Conservation (phyloP, 2,329 filamentous ascomycete species). For the Niveomyces coronatus region DNA sequence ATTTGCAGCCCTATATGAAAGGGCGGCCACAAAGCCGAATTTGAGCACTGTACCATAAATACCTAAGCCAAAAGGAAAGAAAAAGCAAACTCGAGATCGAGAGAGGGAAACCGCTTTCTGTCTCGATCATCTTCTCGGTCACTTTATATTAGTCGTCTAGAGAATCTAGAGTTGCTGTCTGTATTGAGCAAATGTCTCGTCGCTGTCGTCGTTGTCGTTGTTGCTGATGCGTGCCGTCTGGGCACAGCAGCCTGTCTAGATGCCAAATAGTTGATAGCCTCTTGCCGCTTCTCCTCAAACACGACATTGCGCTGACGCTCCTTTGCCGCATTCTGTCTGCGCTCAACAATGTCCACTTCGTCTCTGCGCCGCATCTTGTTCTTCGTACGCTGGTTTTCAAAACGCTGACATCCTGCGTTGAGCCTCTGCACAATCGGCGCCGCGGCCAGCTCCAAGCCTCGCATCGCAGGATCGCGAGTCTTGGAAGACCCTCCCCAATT, state of each 20-base stretch:
- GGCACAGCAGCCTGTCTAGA: slow-evolving; percentile 16
- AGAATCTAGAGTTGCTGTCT: not conserved
- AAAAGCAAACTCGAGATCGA: not conserved
- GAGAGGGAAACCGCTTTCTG: not conserved
- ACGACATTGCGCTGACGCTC: slow-evolving; percentile 39
- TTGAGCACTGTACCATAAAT: no score
- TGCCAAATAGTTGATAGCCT: slow-evolving; percentile 32
- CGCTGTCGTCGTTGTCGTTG: slow-evolving; percentile 11
- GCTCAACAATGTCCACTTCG: slow-evolving; percentile 32
- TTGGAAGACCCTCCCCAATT: slow-evolving; percentile 45
- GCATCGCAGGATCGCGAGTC: slow-evolving; percentile 18
- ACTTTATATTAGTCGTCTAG: not conserved
- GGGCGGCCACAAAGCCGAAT: no score
- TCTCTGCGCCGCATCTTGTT: slow-evolving; percentile 33
- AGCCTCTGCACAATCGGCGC: slow-evolving; percentile 32
- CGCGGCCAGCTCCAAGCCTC: slow-evolving; percentile 24
- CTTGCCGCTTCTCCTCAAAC: slow-evolving; percentile 39
- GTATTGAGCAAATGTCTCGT: no score
- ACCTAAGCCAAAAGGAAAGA: no score
- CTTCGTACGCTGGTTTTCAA: slow-evolving; percentile 26
- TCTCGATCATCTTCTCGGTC: not conserved
- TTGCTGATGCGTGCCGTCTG: slow-evolving; percentile 21
- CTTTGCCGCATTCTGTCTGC: slow-evolving; percentile 28
- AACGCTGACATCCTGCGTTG: slow-evolving; percentile 36
- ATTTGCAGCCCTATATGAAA: no score